Conservation (phyloP, 306 rosid species). For the barrel medic (Medicago truncatula) region DNA sequence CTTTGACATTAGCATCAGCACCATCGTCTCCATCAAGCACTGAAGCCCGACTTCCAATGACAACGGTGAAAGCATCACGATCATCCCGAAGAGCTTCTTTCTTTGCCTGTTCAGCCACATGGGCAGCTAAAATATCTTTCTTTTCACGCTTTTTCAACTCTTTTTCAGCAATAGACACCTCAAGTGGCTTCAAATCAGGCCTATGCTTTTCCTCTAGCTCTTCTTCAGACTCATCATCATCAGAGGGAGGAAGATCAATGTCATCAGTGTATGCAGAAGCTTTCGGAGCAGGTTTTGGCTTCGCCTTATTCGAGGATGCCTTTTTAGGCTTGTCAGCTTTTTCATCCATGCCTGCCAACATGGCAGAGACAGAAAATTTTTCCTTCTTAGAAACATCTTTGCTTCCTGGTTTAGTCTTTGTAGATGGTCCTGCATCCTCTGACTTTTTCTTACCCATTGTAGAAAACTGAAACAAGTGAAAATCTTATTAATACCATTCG, state of each 20-base stretch:
- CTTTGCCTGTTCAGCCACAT: constrained; percentile 19
- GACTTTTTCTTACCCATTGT: constrained; percentile 31
- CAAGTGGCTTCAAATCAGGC: constrained; percentile 26
- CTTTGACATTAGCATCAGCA: constrained; percentile 33
- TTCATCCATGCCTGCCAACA: constrained; percentile 17
- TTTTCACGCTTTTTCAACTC: constrained; percentile 36
- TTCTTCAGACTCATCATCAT: constrained; percentile 26
- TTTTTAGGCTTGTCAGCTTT: constrained; percentile 30
- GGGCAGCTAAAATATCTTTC: constrained; percentile 32
- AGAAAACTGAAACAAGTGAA: background rate
- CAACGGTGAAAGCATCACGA: constrained; percentile 34
- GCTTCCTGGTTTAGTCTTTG: constrained; percentile 5
- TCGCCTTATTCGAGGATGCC: constrained; percentile 3
- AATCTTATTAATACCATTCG: background rate
- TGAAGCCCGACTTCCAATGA: constrained; percentile 29
- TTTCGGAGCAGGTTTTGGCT: constrained; percentile 19
- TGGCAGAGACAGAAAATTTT: constrained; percentile 18
- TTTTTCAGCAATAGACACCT: constrained; percentile 31
- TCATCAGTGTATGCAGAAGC: constrained; percentile 31
- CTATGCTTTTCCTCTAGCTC: constrained; percentile 18
- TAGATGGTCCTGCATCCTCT: constrained; percentile 18
- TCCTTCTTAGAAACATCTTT: constrained; percentile 22
- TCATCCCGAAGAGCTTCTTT: constrained; percentile 34
- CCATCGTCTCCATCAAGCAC: constrained; percentile 32
- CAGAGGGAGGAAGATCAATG: constrained; percentile 30